These are phyloP conservation scores for Lentinula lateritia DNA, from an alignment of 768 basidiomycete species.

Conservation along the genomic window DNA sequence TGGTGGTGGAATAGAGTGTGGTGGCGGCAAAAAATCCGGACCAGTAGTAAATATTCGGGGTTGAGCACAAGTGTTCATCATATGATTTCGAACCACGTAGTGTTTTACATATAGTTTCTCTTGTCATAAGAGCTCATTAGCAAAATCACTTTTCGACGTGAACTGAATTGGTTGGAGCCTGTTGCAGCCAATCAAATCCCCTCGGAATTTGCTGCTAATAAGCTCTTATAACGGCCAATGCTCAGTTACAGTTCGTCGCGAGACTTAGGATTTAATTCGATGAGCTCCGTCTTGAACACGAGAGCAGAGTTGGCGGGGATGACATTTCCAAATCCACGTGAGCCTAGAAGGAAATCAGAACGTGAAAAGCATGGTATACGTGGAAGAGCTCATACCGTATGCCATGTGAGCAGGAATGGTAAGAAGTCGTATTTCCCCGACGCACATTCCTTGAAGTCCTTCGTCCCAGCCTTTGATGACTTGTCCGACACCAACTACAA, in stretches of 20 bases:
- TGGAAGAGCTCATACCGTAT: constrained; percentile 58
- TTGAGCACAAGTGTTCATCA: no score
- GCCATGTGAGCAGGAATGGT: constrained; percentile 79
- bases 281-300: constrained; percentile 83
- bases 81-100: no score
- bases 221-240: not conserved
- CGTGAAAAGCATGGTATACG: not conserved
- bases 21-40: no score
- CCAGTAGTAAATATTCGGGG: no score
- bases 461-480: constrained; percentile 87
- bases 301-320: constrained; percentile 80
- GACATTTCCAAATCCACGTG: constrained; percentile 65
- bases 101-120: no score
- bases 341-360: constrained; percentile 34
- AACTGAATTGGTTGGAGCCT: no score
- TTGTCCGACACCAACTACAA: constrained; percentile 68
- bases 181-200: no score
- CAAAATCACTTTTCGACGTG: no score
- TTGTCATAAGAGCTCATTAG: no score
- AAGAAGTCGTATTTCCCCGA: constrained; percentile 82
- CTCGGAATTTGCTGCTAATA: no score
- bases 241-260: constrained; percentile 48
- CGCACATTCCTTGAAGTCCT: constrained; percentile 79
- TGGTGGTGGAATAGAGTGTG: no score
- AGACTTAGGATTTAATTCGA: constrained; percentile 41